Evolutionary conservation across 1,284 basidiomycete species (phyloP).

Genomic region (Puccinia hordei): DNA sequence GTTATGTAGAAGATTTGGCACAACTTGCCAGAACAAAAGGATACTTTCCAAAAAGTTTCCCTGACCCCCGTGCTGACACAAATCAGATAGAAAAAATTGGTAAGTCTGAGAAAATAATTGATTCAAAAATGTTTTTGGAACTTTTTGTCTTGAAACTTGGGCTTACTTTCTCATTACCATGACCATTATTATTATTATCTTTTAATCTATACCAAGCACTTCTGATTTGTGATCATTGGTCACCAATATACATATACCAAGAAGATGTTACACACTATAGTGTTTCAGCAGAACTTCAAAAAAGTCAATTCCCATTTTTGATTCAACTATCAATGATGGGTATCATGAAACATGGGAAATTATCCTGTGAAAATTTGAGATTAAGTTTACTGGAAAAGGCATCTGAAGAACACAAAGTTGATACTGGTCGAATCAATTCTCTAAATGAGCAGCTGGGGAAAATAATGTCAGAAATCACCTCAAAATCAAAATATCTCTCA

Average conservation of each 20-base stretch:
- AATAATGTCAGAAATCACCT: neutral
- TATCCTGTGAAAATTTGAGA: neutral
- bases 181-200: no score
- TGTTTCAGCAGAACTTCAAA: neutral
- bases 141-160: neutral
- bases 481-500: neutral
- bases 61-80: neutral
- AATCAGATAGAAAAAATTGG: neutral
- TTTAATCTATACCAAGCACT: neutral
- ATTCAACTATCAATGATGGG: neutral
- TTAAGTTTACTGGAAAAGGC: no score
- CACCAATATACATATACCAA: neutral
- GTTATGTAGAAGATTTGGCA: neutral
- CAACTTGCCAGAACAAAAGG: neutral
- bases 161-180: no score
- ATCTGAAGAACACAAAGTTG: no score
- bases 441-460: neutral
- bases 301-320: neutral
- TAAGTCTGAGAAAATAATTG: neutral
- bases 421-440: no score
- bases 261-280: neutral
- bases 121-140: no score
- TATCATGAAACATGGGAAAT: neutral
- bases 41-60: neutral
- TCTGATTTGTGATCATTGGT: constrained; percentile 5